Conservation (phyloP, 192 early-diverging fungal genomes). For the Umbelopsis isabellina region DNA sequence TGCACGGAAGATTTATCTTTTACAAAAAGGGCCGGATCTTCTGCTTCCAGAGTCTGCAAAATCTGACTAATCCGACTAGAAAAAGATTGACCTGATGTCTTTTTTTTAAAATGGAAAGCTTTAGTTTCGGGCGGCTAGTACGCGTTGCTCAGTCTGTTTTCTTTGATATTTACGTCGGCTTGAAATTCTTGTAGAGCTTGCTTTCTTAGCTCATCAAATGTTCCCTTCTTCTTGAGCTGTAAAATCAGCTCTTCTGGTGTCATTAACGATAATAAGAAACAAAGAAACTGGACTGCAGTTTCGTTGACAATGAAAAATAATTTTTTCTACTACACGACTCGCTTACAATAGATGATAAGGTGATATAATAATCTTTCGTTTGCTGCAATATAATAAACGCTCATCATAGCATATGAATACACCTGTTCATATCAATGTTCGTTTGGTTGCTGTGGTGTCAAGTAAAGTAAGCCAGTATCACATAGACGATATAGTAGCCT, state of each 20-base stretch:
- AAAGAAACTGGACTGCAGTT: background rate
- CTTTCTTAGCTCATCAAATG: constrained; percentile 30
- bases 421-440: too few species aligned
- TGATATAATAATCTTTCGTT: too few species aligned
- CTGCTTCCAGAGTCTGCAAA: constrained; percentile 8
- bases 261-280: constrained; percentile 10
- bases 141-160: background rate
- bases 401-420: too few species aligned
- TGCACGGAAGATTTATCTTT: constrained; percentile 13
- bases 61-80: background rate
- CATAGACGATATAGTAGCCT: too few species aligned
- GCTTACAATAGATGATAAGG: background rate
- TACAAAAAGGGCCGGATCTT: constrained; percentile 1
- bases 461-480: too few species aligned
- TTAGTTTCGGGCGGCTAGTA: background rate
- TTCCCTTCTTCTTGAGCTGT: constrained; percentile 35
- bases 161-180: constrained; percentile 11
- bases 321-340: background rate
- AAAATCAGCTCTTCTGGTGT: constrained; percentile 32
- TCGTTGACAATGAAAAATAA: background rate
- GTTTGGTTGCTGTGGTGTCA: too few species aligned
- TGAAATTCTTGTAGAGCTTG: constrained; percentile 30
- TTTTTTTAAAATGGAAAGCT: background rate
- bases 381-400: too few species aligned
- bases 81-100: constrained; percentile 2